phyloP scores from a whole-genome alignment of 352 stramenopile species.

The Globisporangium alternatum region DNA sequence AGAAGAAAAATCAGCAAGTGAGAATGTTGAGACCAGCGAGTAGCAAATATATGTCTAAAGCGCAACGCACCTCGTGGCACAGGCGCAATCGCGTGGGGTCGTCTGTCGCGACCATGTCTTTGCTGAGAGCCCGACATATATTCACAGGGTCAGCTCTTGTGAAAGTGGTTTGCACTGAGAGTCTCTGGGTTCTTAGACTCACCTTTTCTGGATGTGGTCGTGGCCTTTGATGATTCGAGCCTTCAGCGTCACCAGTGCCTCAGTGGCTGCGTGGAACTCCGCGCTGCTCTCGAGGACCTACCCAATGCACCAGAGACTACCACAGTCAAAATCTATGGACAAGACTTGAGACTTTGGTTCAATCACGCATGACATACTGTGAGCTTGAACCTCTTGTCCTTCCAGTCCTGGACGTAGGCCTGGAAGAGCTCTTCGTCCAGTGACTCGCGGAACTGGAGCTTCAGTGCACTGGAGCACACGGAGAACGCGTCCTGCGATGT shows the following conservation, averaged over 20 bases:
- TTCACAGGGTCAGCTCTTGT: neutral
- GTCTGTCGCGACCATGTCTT: slow-evolving; percentile 1
- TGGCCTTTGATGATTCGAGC: slow-evolving; percentile 1
- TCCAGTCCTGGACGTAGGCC: slow-evolving; percentile 53
- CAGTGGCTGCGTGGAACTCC: neutral
- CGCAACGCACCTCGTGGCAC: slow-evolving; percentile 10
- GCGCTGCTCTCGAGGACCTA: neutral
- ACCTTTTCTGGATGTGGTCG: slow-evolving; percentile 7
- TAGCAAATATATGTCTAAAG: neutral
- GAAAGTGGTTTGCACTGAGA: neutral
- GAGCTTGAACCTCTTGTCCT: slow-evolving; percentile 21
- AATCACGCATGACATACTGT: slow-evolving; percentile 20
- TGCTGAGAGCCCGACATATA: slow-evolving; percentile 4
- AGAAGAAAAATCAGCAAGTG: neutral
- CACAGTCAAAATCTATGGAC: neutral
- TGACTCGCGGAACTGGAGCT: slow-evolving; percentile 50
- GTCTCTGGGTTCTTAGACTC: neutral
- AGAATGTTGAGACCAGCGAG: neutral
- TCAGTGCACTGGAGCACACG: slow-evolving; percentile 50
- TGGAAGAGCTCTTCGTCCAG: slow-evolving; percentile 60
- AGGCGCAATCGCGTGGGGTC: slow-evolving; percentile 6
- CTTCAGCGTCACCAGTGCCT: neutral
- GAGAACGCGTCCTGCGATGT: slow-evolving; percentile 47
- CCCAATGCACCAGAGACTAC: no score
- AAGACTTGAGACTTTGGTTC: neutral